phyloP scores from a whole-genome alignment of 2,329 filamentous ascomycete species.

The Neurospora sp. region DNA sequence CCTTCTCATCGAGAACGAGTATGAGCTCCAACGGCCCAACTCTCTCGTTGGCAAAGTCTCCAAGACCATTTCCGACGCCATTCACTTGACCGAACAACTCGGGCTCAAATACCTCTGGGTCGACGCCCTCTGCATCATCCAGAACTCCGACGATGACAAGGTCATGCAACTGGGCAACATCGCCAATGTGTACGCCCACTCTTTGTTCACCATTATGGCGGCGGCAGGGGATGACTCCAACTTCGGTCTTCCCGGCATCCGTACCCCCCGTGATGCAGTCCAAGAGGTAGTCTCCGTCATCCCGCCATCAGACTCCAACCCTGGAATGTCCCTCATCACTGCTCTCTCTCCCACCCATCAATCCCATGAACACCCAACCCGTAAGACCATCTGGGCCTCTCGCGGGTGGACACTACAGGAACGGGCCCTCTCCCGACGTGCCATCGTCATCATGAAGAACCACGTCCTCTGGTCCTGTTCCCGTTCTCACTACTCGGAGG shows the following conservation, averaged over 20 bases:
- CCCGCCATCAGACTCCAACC: not conserved
- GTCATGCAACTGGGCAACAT: constrained; percentile 2
- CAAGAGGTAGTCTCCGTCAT: not conserved
- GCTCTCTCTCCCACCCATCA: not conserved
- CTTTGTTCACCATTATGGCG: not conserved
- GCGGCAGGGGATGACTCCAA: not conserved
- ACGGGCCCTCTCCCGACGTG: not conserved
- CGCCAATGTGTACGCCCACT: not conserved
- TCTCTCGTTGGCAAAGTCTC: not conserved
- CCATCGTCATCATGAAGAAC: not conserved
- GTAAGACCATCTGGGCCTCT: not conserved
- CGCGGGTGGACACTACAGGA: not conserved
- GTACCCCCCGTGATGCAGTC: not conserved
- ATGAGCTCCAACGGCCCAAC: not conserved
- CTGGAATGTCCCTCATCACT: not conserved
- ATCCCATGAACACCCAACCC: not conserved
- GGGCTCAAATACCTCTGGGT: constrained; percentile 5
- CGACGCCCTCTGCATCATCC: constrained; percentile 4
- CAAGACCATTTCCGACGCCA: not conserved
- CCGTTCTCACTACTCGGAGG: not conserved
- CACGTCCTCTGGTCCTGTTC: not conserved
- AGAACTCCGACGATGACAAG: constrained; percentile 2
- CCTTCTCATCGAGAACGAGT: not conserved
- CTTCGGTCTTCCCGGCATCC: not conserved
- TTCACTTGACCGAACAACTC: not conserved